Evolutionary conservation across 2,329 filamentous ascomycete genomes (phyloP), one percentile per base, ranked within the genome.

Genomic region (Coniochaeta ligniaria): DNA sequence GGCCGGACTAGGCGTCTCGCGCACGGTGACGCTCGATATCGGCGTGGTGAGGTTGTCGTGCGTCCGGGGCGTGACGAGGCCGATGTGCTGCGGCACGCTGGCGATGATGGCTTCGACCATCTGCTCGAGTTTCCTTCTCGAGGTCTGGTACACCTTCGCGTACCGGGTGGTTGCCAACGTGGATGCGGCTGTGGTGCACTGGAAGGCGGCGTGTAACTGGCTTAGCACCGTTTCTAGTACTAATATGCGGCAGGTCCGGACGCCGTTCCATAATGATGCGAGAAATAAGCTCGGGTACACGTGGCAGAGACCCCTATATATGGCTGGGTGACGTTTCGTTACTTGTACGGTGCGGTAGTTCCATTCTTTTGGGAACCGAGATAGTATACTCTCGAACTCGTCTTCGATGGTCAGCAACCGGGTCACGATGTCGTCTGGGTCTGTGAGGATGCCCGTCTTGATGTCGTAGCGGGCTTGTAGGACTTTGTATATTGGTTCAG

Each of bases 51-150:
- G 59, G 31, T 69, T 66, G 43, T 67, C 67, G 31, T 69, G 66
- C 62, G 76, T 75, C 57, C 69, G 69, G 12, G 76, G 72, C 61
- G 72, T 76, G 55, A 82, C 72, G n/a, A 80, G 69, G 35, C 78
- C 79, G 50, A 81, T 77, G 64, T 81, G 76, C 64, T 82, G 79
- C 0, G 80, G 80, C 1, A 81, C 74, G 58, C 75, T 80, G 52
- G 78, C 77, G 45, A 76, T 69, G 55, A 81, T 75, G 31, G 75
- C 75, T 50, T 75, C 70, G 59, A 75, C 71, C 28, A 81, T 69
- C 57, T 71, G 71, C 58, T 74, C 69, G 33, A 81, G 69, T 60
- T 75, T 73, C 4, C 71, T 70, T 61, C 70, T 75, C 22, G 76
- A 72, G 20, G 76, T 68, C 31, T 71, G 70, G 57, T 73, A 67